Conservation (phyloP, 2,329 filamentous ascomycete genomes). For the Dryadomyces sulphureus region DNA sequence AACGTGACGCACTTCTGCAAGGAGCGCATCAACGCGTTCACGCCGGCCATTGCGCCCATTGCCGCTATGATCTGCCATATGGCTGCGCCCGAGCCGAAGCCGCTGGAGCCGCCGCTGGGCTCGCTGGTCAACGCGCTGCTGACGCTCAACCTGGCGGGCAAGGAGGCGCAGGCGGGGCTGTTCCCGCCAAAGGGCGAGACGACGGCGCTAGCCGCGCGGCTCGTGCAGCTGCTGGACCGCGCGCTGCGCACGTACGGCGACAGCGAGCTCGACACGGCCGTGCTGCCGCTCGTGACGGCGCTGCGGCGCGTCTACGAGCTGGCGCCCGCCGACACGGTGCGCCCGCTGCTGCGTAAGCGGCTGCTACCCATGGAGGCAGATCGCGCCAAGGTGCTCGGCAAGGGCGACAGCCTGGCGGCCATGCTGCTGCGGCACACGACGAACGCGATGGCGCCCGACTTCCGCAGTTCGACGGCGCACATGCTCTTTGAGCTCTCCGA, state of each 20-base stretch:
- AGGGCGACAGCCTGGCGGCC: conserved; percentile 57
- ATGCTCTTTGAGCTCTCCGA: conserved; percentile 80
- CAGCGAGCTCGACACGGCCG: conserved; percentile 54
- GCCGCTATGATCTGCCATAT: conserved; percentile 51
- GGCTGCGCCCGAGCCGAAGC: conserved; percentile 42
- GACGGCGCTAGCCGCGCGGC: conserved; percentile 42
- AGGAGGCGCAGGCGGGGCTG: conserved; percentile 37
- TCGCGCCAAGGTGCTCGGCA: conserved; percentile 62
- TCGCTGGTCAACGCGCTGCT: conserved; percentile 67
- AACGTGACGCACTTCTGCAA: conserved; percentile 69
- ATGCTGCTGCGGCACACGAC: conserved; percentile 65
- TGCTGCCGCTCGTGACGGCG: conserved; percentile 60
- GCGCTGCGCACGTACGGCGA: conserved; percentile 50
- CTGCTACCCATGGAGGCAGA: conserved; percentile 69
- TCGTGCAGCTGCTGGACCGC: conserved; percentile 56
- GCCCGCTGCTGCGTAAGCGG: conserved; percentile 44
- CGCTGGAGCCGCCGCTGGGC: conserved; percentile 58
- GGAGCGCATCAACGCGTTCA: conserved; percentile 46
- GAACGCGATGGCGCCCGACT: conserved; percentile 53
- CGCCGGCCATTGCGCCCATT: conserved; percentile 52
- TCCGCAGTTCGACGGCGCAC: conserved; percentile 60
- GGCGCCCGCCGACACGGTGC: conserved; percentile 43
- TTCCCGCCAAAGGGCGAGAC: conserved; percentile 50
- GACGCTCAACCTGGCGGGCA: conserved; percentile 54
- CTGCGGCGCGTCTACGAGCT: conserved; percentile 56